A percentile compares a stretch with the other conserved stretches of the same genome.
phyloP scores from a whole-genome alignment of 441 rosid species.

The Rhodomyrtus psidioides region DNA sequence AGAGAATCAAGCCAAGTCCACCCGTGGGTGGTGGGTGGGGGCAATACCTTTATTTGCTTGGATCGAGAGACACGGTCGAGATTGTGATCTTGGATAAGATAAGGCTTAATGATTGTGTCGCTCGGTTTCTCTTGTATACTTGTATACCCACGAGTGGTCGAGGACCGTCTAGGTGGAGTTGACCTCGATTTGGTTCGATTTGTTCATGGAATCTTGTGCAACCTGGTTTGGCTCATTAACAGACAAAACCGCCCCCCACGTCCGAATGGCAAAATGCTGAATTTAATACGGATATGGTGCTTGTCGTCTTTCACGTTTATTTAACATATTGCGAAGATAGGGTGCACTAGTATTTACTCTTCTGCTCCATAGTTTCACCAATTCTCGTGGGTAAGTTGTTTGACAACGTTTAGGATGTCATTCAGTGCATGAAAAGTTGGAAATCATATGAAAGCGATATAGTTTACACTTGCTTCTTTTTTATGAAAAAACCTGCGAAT shows the following conservation, averaged over 20 bases:
- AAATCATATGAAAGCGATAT: not conserved
- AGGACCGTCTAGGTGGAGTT: not conserved
- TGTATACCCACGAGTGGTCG: not conserved
- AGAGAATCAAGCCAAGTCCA: not conserved
- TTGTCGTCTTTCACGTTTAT: not conserved
- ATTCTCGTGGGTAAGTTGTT: not conserved
- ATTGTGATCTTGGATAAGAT: not conserved
- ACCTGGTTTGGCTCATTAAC: not conserved
- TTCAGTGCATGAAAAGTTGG: not conserved
- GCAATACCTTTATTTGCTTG: not conserved
- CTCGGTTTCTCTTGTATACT: too few relatives aligned
- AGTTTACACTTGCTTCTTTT: not conserved
- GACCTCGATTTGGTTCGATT: not conserved
- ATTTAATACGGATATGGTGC: not conserved
- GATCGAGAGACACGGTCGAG: not conserved
- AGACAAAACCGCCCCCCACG: too few relatives aligned
- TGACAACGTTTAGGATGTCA: not conserved
- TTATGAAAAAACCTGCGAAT: not conserved
- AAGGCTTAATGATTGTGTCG: not conserved
- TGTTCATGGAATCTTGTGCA: not conserved
- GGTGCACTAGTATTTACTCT: not conserved
- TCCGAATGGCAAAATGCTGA: not conserved
- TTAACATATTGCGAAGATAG: not conserved
- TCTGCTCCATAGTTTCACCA: not conserved
- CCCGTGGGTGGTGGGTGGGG: not conserved